These are phyloP conservation scores for Xylariaceae sp. DNA, from an alignment of 2,329 filamentous ascomycete species.

Conservation along the genomic window DNA sequence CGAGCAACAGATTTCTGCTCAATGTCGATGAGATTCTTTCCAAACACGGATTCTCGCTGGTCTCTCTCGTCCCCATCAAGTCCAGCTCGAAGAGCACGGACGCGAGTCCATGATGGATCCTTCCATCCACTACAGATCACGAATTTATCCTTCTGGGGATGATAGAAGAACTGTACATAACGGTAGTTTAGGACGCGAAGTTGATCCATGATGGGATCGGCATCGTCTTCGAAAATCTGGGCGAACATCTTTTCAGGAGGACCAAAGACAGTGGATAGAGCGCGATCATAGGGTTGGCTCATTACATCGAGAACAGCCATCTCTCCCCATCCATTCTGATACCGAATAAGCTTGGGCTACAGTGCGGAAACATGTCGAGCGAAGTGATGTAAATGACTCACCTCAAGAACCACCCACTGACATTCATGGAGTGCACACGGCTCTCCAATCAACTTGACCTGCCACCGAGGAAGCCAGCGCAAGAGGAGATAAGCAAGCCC, in stretches of 20 bases:
- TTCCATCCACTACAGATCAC: constrained; percentile 87
- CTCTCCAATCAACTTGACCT: constrained; percentile 69
- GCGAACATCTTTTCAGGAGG: constrained; percentile 55
- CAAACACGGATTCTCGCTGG: constrained; percentile 80
- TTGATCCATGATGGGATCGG: constrained; percentile 71
- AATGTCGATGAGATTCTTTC: constrained; percentile 86
- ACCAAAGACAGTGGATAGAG: constrained; percentile 63
- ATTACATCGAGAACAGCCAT: constrained; percentile 72
- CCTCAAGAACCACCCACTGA: constrained; percentile 89
- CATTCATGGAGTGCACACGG: constrained; percentile 67
- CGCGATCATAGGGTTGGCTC: constrained; percentile 47
- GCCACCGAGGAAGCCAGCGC: constrained; percentile 86
- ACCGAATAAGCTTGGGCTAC: background rate
- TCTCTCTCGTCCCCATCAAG: constrained; percentile 87
- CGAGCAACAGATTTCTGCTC: constrained; percentile 81
- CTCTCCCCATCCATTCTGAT: constrained; percentile 89
- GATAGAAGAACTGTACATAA: constrained; percentile 89
- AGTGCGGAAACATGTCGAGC: background rate
- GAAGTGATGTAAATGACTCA: constrained; percentile 30
- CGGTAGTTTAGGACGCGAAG: constrained; percentile 84
- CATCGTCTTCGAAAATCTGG: constrained; percentile 58
- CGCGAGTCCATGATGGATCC: constrained; percentile 81
- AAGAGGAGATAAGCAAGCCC: constrained; percentile 82
- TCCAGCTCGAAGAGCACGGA: constrained; percentile 69
- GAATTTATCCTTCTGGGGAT: constrained; percentile 86